Conservation (phyloP, 768 basidiomycete species). For the Russula brevipes region DNA sequence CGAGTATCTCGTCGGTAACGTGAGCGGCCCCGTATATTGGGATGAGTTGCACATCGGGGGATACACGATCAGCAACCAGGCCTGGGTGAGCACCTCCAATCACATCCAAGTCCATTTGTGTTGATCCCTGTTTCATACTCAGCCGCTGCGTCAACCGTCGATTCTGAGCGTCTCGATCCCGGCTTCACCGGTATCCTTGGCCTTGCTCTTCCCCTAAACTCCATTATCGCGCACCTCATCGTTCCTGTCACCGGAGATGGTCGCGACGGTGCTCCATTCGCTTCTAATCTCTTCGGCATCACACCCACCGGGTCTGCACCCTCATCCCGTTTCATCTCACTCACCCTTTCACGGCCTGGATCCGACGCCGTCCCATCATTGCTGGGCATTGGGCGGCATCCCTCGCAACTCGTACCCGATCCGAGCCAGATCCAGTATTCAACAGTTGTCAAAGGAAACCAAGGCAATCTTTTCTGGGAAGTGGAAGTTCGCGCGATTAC, state of each 20-base stretch:
- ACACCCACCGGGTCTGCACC: constrained; percentile 51
- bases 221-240: constrained; percentile 52
- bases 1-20: constrained; percentile 54
- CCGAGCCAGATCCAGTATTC: constrained; percentile 50
- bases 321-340: constrained; percentile 56
- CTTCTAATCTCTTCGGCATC: constrained; percentile 68
- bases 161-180: constrained; percentile 51
- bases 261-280: constrained; percentile 61
- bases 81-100: constrained; percentile 47
- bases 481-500: constrained; percentile 51
- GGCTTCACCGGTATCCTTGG: constrained; percentile 67
- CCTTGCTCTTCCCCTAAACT: constrained; percentile 68
- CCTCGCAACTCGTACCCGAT: constrained; percentile 45
- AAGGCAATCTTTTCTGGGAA: constrained; percentile 60
- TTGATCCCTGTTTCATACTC: background rate
- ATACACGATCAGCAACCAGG: constrained; percentile 61
- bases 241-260: constrained; percentile 44
- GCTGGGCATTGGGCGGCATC: constrained; percentile 69
- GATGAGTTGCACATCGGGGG: constrained; percentile 58
- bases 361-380: constrained; percentile 49
- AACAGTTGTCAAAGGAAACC: constrained; percentile 37
- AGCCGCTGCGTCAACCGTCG: constrained; percentile 57
- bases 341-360: constrained; percentile 66
- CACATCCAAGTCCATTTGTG: background rate
- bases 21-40: constrained; percentile 63